A percentile compares a stretch with the other conserved stretches of the same genome.
phyloP scores from a whole-genome alignment of 75 land plant genomes.

The Azolla pinnata region DNA sequence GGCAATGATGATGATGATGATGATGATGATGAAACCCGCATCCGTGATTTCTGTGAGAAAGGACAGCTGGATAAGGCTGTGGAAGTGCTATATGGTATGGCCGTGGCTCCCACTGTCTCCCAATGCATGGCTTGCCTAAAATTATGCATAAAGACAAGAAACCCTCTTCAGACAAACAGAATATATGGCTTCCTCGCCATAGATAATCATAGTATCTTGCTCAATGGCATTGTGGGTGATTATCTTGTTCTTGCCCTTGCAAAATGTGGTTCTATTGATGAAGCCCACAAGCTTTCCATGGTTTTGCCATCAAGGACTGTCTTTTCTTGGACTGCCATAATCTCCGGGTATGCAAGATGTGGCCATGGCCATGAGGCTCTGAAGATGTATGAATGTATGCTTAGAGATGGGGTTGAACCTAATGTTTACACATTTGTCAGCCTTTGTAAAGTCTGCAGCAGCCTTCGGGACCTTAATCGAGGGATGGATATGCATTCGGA shows the following conservation, averaged over 20 bases:
- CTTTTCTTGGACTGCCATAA: slow-evolving; percentile 1
- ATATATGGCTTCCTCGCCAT: neutral
- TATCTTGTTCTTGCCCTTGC: neutral
- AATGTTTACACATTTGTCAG: neutral
- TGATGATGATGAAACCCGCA: neutral
- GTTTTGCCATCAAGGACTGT: neutral
- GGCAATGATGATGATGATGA: neutral
- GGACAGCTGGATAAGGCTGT: neutral
- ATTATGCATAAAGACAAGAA: neutral
- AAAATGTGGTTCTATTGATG: neutral
- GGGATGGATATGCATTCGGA: slow-evolving; percentile 33
- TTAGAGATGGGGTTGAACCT: slow-evolving; percentile 2
- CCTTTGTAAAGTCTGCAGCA: slow-evolving; percentile 4
- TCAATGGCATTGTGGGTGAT: neutral
- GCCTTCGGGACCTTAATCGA: neutral
- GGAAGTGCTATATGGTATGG: neutral
- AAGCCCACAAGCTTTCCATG: neutral
- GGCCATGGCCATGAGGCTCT: neutral
- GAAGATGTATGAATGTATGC: neutral
- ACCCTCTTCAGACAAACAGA: neutral
- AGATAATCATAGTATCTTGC: neutral
- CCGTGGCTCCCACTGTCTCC: neutral
- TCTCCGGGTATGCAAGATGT: slow-evolving; percentile 1
- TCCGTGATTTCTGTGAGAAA: neutral
- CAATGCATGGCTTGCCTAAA: neutral